Evolutionary conservation across 164 flowering plant species (phyloP).

Genomic region (Magnolia kwangsiensis): DNA sequence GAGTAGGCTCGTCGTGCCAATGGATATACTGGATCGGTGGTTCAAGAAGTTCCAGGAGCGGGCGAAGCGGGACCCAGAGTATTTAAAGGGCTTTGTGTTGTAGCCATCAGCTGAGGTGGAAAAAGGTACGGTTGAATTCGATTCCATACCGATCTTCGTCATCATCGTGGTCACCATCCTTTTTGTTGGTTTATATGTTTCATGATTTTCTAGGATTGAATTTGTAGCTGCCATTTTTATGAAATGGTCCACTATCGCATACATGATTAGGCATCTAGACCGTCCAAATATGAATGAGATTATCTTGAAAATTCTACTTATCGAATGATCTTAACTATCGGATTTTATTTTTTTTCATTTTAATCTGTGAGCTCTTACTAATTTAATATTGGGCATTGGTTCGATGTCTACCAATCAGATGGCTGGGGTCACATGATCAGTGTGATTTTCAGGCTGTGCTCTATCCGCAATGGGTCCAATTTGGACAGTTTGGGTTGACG

Average conservation of each 20-base stretch:
- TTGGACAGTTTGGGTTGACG: too few relatives aligned
- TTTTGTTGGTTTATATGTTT: neutral
- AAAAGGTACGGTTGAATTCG: neutral
- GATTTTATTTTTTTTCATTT: too few relatives aligned
- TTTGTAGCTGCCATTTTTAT: neutral
- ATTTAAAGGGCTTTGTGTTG: conserved; percentile 72
- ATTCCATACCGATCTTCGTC: neutral
- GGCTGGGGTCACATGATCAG: neutral
- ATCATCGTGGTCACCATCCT: too few relatives aligned
- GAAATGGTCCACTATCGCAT: neutral
- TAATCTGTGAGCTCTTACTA: neutral
- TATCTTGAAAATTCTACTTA: neutral
- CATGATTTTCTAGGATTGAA: neutral
- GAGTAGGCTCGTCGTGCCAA: conserved; percentile 73
- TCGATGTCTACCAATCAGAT: neutral
- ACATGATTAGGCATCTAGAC: neutral
- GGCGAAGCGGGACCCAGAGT: conserved; percentile 91
- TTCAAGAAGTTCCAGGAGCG: conserved; percentile 94
- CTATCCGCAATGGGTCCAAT: neutral
- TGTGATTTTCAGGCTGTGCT: neutral
- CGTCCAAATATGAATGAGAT: neutral
- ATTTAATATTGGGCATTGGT: neutral
- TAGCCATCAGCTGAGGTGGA: conserved; percentile 13
- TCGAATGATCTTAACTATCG: neutral
- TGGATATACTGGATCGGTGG: conserved; percentile 96